Base-by-base conservation (phyloP, 495 filamentous ascomycete species). In the Schizothecium vesticola region DNA sequence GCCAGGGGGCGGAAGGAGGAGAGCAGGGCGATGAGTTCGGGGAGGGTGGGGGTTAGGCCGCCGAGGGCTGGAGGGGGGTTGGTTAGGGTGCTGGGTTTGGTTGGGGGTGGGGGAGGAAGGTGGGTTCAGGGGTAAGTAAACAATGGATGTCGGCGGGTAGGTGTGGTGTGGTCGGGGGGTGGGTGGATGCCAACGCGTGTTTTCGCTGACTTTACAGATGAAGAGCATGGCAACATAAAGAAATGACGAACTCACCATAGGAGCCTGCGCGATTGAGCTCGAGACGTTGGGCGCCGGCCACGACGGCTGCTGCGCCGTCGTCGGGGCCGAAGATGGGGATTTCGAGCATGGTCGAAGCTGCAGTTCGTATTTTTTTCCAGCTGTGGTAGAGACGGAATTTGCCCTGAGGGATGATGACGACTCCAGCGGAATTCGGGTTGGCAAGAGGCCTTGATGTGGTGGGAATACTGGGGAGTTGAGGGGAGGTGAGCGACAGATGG, bases 191-290 rank as follows among this genome's bases (percentile, higher is more conserved):
- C 2, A n/a, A 2, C 19, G 33, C 33, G 33, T 12, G 33, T 12
- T n/a, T 51, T 51, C 2, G 16, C 16, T n/a, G 16, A 7, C 36
- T 51, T 6, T 19, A 16, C 36, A 16, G 12, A 51, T 1, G 12
- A 51, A n/a, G 16, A 28, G 36, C 29, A 28, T 56, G 21, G 43
- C 6, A 24, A 25, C 2, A n/a, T n/a, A n/a, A n/a, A n/a, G n/a
- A n/a, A n/a, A n/a, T n/a, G n/a, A 33, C 6, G 16, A 22, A 58
- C 72, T 56, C 61, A 75, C 75, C 60, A 67, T 83, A 83, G 0
- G 81, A 83, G 0, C 74, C 80, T 5, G 61, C 26, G 6, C 72
- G 74, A 57, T 83, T 83, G 6, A 82, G 73, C 60, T 83, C 81
- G 7, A 83, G 72, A 3, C 79, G 72, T 0, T 74, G 70, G 6